Evolutionary conservation across 805 yeast genomes (phyloP).

Genomic region (Wickerhamiella occidentalis): DNA sequence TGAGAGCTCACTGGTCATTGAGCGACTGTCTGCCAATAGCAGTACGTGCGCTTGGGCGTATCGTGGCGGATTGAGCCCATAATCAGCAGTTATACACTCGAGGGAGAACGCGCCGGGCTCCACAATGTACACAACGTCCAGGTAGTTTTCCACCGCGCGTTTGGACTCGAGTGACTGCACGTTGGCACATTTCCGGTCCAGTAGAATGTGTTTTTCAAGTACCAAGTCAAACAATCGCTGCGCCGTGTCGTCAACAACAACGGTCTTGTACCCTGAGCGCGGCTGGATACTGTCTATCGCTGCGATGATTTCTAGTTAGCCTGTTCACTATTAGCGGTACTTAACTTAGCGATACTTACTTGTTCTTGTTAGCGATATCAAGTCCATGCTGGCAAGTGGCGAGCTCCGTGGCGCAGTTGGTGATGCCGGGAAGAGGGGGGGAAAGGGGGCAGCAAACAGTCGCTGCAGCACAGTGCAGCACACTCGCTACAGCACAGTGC

Average conservation of each 20-base stretch:
- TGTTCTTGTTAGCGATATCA: conserved; percentile 3
- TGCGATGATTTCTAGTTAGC: conserved; percentile 26
- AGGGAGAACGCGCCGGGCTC: conserved; percentile 57
- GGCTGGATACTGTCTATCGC: conserved; percentile 35
- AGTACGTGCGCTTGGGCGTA: conserved; percentile 65
- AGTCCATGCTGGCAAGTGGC: conserved; percentile 7
- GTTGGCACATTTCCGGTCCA: conserved; percentile 33
- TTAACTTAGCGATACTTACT: conserved; percentile 5
- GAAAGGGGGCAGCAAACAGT: no score
- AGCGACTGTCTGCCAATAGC: conserved; percentile 46
- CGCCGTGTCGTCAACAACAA: conserved; percentile 24
- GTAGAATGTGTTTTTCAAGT: conserved; percentile 31
- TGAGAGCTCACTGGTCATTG: conserved; percentile 18
- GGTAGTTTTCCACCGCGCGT: conserved; percentile 48
- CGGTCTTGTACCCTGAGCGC: conserved; percentile 28
- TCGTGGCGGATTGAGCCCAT: conserved; percentile 47
- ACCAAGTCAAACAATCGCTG: conserved; percentile 21
- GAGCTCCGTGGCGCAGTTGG: neutral
- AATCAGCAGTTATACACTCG: conserved; percentile 71
- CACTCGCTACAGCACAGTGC: no score
- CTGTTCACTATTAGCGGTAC: no score
- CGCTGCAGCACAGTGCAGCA: no score
- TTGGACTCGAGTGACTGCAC: conserved; percentile 51
- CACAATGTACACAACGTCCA: conserved; percentile 71
- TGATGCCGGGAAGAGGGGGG: no score